Percentiles rank a stretch among this genome's conserved stretches.
Evolutionary conservation across 1,284 basidiomycete species (phyloP).

Genomic region (Irpex sp.): DNA sequence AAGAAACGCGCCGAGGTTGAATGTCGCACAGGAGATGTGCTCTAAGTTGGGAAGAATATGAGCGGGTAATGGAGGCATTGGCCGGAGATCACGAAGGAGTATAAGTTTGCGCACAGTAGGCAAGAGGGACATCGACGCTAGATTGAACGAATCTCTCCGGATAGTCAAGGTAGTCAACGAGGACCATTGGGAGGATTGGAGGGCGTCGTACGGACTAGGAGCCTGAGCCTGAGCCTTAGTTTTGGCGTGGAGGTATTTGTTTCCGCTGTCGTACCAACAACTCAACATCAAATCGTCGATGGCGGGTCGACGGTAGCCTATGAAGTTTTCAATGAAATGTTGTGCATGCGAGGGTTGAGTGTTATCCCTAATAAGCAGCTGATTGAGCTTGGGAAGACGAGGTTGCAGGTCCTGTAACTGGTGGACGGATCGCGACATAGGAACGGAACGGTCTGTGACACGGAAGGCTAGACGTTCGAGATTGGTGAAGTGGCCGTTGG

Average conservation of each 20-base stretch:
- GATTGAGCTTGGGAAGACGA: not conserved
- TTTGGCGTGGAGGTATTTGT: not conserved
- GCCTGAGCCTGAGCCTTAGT: not conserved
- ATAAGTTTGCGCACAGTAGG: not conserved
- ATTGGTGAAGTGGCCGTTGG: not conserved
- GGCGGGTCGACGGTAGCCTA: not conserved
- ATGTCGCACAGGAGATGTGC: not conserved
- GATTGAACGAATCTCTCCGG: not conserved
- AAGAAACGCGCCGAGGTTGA: not conserved
- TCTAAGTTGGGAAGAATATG: not conserved
- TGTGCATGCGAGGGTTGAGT: not conserved
- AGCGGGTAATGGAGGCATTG: not conserved
- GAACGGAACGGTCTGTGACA: not conserved
- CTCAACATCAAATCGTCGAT: not conserved
- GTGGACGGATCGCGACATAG: not conserved
- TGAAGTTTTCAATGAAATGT: not conserved
- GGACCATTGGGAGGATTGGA: not conserved
- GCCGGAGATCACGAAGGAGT: not conserved
- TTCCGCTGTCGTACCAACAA: slow-evolving; percentile 1
- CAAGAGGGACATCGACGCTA: not conserved
- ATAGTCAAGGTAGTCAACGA: not conserved
- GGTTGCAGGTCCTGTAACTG: not conserved
- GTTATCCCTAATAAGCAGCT: not conserved
- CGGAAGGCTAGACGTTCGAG: not conserved
- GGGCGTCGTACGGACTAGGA: too few species aligned